These are phyloP conservation scores for Tetrahymena thermophila DNA, from an alignment of 73 alveolate genomes.

Conservation along the genomic window DNA sequence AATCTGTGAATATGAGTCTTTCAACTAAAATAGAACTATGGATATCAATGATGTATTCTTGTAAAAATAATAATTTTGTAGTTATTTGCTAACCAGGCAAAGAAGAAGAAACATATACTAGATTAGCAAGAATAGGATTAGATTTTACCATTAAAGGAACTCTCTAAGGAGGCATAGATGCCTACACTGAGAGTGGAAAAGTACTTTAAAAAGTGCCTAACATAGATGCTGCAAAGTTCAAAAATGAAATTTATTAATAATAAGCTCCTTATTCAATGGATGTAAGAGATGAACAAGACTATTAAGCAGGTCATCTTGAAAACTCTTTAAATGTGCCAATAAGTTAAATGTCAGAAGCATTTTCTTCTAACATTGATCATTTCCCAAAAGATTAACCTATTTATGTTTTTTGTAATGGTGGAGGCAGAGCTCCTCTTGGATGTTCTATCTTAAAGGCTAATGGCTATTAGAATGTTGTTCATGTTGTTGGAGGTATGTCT, in stretches of 20 bases:
- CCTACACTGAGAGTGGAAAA: neutral
- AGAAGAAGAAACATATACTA: neutral
- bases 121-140: neutral
- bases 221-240: neutral
- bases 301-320: neutral
- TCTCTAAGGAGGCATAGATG: neutral
- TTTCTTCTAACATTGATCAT: neutral
- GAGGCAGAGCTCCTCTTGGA: neutral
- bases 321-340: neutral
- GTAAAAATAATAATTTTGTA: neutral
- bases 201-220: neutral
- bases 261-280: neutral
- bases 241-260: neutral
- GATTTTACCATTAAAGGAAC: neutral
- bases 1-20: neutral
- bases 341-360: neutral
- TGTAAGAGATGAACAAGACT: neutral
- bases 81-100: neutral
- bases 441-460: neutral
- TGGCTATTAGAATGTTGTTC: neutral
- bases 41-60: neutral
- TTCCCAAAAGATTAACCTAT: neutral
- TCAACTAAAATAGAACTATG: neutral
- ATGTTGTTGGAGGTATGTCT: neutral
- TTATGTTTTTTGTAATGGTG: neutral